Percentiles rank a stretch among this genome's conserved stretches.
These are phyloP conservation scores for Candolleomyces eurysporus DNA, from an alignment of 768 basidiomycete species.

Conservation along the genomic window DNA sequence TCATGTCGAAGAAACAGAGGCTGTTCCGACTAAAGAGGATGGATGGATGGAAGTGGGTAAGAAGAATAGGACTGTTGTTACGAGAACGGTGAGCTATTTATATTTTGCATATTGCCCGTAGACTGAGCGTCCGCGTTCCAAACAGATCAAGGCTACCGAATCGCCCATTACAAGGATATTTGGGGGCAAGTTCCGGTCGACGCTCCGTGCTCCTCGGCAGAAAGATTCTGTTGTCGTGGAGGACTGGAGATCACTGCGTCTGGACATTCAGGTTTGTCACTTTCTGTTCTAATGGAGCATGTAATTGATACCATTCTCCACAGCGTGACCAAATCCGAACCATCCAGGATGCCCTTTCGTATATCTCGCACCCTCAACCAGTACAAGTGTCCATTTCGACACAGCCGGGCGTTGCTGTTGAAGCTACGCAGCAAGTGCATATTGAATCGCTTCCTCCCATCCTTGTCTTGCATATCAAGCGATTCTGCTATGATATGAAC, in stretches of 20 bases:
- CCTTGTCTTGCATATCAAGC: constrained; percentile 84
- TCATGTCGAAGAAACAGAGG: constrained; percentile 43
- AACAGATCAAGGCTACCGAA: constrained; percentile 73
- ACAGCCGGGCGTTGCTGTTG: constrained; percentile 56
- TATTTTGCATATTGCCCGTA: constrained; percentile 1
- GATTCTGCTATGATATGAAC: constrained; percentile 82
- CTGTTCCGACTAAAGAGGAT: constrained; percentile 46
- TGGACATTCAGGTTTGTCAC: constrained; percentile 81
- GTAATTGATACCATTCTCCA: background rate
- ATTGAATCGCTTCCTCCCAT: constrained; percentile 84
- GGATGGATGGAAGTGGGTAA: constrained; percentile 95
- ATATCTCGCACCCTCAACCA: constrained; percentile 75
- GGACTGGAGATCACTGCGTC: constrained; percentile 83
- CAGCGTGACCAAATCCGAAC: constrained; percentile 73
- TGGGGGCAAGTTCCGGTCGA: constrained; percentile 87
- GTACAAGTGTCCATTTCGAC: constrained; percentile 70
- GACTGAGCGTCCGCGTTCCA: background rate
- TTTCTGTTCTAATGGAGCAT: background rate
- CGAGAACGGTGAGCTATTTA: constrained; percentile 64
- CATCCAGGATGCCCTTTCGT: constrained; percentile 78
- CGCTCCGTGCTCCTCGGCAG: constrained; percentile 75
- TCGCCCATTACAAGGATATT: constrained; percentile 92
- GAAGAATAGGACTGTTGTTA: constrained; percentile 76
- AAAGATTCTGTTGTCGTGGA: constrained; percentile 88
- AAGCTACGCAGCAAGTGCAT: constrained; percentile 61